Base-by-base conservation (phyloP, 305 asterid species). In the Fraxinus dipetala region DNA sequence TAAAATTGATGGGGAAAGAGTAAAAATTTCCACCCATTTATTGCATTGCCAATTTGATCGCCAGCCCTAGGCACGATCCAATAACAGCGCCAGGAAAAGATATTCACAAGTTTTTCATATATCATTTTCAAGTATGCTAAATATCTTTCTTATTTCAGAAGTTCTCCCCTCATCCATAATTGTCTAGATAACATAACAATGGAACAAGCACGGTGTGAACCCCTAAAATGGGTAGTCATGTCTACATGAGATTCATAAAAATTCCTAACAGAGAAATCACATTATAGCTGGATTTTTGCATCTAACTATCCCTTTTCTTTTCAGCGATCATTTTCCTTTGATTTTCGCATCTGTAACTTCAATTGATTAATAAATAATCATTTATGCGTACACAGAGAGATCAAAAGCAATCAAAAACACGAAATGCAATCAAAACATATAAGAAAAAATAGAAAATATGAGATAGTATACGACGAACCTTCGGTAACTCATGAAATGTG, bases 401-500 rank as follows among this genome's bases (percentile, higher is more conserved):
- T 28, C 20, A 26, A 26, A 67, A 26, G 13, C 16, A 10, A 28
- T 67, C 74, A 67, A 28, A 67, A 26, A 67, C 69, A 2, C 5
- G 1, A 59, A 26, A 10, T 67, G 74, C 8, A 3, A 28, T 67
- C 74, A 67, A 67, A 67, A 26, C 24, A 67, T 7, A 45, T 45
- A 14, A 4, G 8, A 59, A 59, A 67, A 67, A 38, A 28, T 13
- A 67, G 38, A 67, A 28, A 10, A 10, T 65, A 1, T 10, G 73
- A 26, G 18, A 61, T 61, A 9, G 7, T 28, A 34, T 31, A 56
- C 13, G 1, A 75, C 84, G 59, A 28, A 82, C 85, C 87, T 82
- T 82, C 87, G 83, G 43, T 82, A 79, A 59, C 24, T 85, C 87
- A 85, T 85, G 74, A 67, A 67, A 11, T 30, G 36, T 28, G 26